Evolutionary conservation across 2,329 filamentous ascomycete species (phyloP).

Genomic region (Beauveria asiatica): DNA sequence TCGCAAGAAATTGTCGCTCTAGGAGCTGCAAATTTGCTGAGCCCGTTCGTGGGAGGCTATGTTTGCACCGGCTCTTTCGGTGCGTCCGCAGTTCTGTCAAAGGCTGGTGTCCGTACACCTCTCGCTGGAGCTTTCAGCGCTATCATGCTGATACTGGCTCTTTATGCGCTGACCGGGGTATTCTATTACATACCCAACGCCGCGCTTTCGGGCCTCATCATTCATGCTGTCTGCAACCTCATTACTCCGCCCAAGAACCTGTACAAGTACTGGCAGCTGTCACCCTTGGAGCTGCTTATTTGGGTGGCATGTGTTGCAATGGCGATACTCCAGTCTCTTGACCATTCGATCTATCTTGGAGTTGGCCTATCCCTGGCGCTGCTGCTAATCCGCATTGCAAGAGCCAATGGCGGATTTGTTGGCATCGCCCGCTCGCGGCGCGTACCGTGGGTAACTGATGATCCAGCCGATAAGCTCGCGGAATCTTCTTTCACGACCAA

Average conservation of each 20-base stretch:
- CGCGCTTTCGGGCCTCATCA: slow-evolving; percentile 66
- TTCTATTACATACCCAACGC: slow-evolving; percentile 76
- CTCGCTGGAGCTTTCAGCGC: slow-evolving; percentile 73
- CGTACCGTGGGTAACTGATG: background rate
- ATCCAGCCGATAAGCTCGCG: background rate
- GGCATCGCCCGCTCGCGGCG: slow-evolving; percentile 26
- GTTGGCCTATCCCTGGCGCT: slow-evolving; percentile 34
- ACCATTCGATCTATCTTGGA: slow-evolving; percentile 42
- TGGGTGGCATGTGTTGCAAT: slow-evolving; percentile 64
- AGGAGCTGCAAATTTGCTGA: slow-evolving; percentile 66
- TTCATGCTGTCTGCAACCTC: slow-evolving; percentile 72
- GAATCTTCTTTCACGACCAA: background rate
- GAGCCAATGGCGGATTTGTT: slow-evolving; percentile 39
- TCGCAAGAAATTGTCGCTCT: slow-evolving; percentile 75
- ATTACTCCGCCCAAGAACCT: slow-evolving; percentile 65
- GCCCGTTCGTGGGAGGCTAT: slow-evolving; percentile 59
- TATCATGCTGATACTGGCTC: slow-evolving; percentile 63
- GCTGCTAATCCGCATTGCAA: slow-evolving; percentile 36
- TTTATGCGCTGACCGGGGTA: slow-evolving; percentile 67
- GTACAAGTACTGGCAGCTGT: slow-evolving; percentile 70
- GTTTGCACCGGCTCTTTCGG: slow-evolving; percentile 40
- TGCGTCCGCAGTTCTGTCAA: slow-evolving; percentile 75
- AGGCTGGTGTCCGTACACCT: slow-evolving; percentile 73
- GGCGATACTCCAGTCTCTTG: slow-evolving; percentile 41
- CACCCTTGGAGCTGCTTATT: slow-evolving; percentile 64